These are phyloP conservation scores for Panaeolus papilionaceus DNA, from an alignment of 768 basidiomycete genomes.

Conservation along the genomic window DNA sequence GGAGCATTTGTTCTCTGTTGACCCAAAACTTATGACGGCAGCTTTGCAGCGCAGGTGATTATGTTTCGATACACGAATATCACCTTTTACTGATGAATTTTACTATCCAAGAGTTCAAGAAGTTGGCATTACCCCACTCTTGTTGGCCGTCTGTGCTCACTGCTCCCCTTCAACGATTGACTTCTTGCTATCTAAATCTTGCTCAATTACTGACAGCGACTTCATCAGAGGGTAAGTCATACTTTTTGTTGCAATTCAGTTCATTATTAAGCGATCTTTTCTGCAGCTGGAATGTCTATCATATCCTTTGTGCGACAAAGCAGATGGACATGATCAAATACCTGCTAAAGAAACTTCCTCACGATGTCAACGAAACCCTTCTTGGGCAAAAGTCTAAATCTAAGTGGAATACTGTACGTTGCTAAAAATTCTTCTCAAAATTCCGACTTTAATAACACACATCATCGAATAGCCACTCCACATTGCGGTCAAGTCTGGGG, in stretches of 20 bases:
- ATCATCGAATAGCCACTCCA: slow-evolving; percentile 54
- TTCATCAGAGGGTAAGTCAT: slow-evolving; percentile 47
- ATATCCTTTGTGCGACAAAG: slow-evolving; percentile 45
- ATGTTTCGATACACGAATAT: slow-evolving; percentile 5
- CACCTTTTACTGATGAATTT: slow-evolving; percentile 14
- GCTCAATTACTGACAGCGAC: slow-evolving; percentile 53
- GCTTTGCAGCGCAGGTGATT: slow-evolving; percentile 51
- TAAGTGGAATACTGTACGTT: slow-evolving; percentile 51
- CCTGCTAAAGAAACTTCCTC: slow-evolving; percentile 54
- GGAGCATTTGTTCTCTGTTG: slow-evolving; percentile 50
- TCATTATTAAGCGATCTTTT: not conserved
- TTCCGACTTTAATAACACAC: not conserved
- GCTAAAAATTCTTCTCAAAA: not conserved
- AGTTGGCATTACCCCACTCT: slow-evolving; percentile 49
- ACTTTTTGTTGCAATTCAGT: not conserved
- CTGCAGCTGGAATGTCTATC: slow-evolving; percentile 62
- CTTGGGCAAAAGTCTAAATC: slow-evolving; percentile 52
- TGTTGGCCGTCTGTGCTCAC: slow-evolving; percentile 45
- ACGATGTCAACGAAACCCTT: slow-evolving; percentile 50
- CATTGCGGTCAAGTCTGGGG: slow-evolving; percentile 48
- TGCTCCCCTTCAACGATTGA: slow-evolving; percentile 46
- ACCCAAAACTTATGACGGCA: slow-evolving; percentile 46
- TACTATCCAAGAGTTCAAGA: slow-evolving; percentile 47
- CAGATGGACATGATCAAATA: slow-evolving; percentile 43
- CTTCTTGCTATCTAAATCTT: slow-evolving; percentile 53